phyloP scores from a whole-genome alignment of 441 rosid species.

The Pelargonium fulgidum region DNA sequence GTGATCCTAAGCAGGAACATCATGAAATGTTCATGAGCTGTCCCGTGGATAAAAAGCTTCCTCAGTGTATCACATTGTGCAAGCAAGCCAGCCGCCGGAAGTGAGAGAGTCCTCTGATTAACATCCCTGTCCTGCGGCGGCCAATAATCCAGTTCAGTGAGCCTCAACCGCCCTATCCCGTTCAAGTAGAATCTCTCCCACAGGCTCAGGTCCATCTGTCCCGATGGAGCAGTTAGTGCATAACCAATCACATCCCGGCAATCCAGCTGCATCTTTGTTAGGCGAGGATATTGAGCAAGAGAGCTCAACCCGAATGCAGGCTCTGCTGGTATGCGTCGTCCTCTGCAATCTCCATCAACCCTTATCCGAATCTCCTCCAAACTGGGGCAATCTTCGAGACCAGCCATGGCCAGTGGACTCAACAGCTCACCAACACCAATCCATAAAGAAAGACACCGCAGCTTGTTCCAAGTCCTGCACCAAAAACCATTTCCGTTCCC shows the following conservation, averaged over 20 bases:
- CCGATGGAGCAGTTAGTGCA: constrained; percentile 72
- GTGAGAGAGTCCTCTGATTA: constrained; percentile 72
- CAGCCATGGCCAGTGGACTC: constrained; percentile 46
- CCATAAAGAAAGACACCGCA: constrained; percentile 66
- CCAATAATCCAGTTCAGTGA: constrained; percentile 77
- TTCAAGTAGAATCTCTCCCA: constrained; percentile 88
- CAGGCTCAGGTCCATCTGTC: constrained; percentile 75
- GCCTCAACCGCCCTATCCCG: constrained; percentile 51
- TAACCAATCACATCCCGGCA: constrained; percentile 68
- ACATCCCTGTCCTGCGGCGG: constrained; percentile 88
- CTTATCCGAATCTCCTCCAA: constrained; percentile 65
- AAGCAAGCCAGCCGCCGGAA: constrained; percentile 66
- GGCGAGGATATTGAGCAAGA: constrained; percentile 50
- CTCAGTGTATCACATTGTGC: constrained; percentile 46
- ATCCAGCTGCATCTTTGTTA: constrained; percentile 73
- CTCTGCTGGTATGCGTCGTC: constrained; percentile 44
- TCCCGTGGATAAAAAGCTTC: constrained; percentile 81
- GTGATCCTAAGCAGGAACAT: constrained; percentile 47
- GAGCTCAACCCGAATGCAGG: constrained; percentile 59
- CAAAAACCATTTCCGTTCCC: constrained; percentile 24
- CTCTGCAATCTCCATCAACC: constrained; percentile 83
- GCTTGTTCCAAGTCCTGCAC: constrained; percentile 58
- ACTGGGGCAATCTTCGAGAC: constrained; percentile 65
- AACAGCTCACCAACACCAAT: constrained; percentile 61
- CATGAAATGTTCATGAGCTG: constrained; percentile 88